Percentiles rank a stretch among this genome's conserved stretches.
Evolutionary conservation across 345 rosid species (phyloP).

Genomic region (Syzygium aromaticum): DNA sequence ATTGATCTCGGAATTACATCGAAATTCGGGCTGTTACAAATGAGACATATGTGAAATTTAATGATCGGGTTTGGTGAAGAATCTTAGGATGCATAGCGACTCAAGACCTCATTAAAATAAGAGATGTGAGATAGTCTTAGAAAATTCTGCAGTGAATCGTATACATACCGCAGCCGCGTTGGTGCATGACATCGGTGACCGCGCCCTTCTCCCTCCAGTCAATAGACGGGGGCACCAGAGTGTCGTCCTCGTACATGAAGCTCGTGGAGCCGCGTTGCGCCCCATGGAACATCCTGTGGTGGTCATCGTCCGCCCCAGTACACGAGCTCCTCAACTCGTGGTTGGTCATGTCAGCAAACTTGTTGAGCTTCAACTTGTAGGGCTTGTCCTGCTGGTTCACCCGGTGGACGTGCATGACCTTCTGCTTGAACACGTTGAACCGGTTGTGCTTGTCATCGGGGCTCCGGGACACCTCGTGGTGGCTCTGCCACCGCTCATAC

Average conservation of each 20-base stretch:
- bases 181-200: too few species aligned
- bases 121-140: too few species aligned
- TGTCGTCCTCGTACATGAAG: too few species aligned
- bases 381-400: constrained; percentile 61
- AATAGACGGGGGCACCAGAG: too few species aligned
- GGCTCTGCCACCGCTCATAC: constrained; percentile 80
- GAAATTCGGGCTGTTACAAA: too few species aligned
- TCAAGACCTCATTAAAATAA: too few species aligned
- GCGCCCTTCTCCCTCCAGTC: too few species aligned
- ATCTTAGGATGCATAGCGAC: too few species aligned
- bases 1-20: constrained; percentile 18
- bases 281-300: constrained; percentile 51
- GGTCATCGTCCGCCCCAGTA: constrained; percentile 60
- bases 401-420: constrained; percentile 52
- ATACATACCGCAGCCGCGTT: too few species aligned
- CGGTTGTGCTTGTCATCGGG: constrained; percentile 52
- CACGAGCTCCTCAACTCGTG: constrained; percentile 47
- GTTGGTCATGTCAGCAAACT: constrained; percentile 75
- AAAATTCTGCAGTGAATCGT: too few species aligned
- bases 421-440: constrained; percentile 70
- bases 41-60: too few species aligned
- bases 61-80: too few species aligned
- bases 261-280: constrained; percentile 12
- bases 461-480: constrained; percentile 57
- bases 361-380: constrained; percentile 68